phyloP scores from a whole-genome alignment of 2,329 filamentous ascomycete species.

The Stemphylium beticola region DNA sequence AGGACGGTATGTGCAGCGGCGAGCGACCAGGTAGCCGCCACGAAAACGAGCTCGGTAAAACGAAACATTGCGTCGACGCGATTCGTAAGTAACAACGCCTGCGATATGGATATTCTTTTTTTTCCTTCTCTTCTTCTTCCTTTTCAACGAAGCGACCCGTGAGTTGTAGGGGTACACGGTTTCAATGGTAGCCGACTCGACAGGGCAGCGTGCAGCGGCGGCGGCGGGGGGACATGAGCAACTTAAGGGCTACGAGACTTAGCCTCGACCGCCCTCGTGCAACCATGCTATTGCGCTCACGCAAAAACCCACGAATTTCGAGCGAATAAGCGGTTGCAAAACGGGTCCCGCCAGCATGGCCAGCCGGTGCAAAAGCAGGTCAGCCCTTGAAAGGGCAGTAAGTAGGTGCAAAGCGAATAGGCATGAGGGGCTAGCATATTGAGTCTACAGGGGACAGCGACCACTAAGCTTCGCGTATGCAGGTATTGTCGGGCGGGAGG shows the following conservation, averaged over 20 bases:
- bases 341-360: constrained; percentile 28
- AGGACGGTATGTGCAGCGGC: constrained; percentile 78
- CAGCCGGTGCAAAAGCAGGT: constrained; percentile 32
- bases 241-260: constrained; percentile 33
- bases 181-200: constrained; percentile 21
- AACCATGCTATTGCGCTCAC: constrained; percentile 21
- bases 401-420: constrained; percentile 30
- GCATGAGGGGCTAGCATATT: constrained; percentile 33
- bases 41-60: constrained; percentile 40
- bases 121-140: constrained; percentile 17
- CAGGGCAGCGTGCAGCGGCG: constrained; percentile 35
- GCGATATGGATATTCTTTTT: constrained; percentile 6
- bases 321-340: constrained; percentile 25
- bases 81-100: neutral
- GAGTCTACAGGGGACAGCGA: constrained; percentile 32
- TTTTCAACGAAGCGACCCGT: constrained; percentile 8
- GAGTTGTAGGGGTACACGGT: constrained; percentile 6
- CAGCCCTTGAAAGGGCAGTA: constrained; percentile 30
- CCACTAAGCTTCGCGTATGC: constrained; percentile 39
- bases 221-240: constrained; percentile 26
- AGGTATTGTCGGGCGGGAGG: constrained; percentile 31
- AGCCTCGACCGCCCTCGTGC: constrained; percentile 25
- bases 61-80: constrained; percentile 38
- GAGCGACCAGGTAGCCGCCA: constrained; percentile 50
- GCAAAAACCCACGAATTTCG: constrained; percentile 13